Conservation (phyloP, 2,329 filamentous ascomycete species). For the Sclerotinia subarctica region DNA sequence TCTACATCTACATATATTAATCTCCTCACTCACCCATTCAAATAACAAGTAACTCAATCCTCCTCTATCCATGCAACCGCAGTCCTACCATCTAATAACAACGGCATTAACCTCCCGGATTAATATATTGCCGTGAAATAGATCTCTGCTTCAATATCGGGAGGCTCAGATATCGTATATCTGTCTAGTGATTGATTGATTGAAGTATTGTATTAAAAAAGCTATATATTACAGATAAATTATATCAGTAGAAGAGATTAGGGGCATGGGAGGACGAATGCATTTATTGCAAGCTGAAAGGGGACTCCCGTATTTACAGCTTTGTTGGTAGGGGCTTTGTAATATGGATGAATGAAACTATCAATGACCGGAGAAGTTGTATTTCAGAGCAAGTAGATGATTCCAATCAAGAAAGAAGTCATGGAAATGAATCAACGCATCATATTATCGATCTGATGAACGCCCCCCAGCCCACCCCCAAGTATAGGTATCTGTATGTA, state of each 20-base stretch:
- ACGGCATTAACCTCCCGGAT: too few species aligned
- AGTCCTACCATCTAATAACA: too few species aligned
- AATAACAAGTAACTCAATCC: too few species aligned
- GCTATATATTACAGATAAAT: too few species aligned
- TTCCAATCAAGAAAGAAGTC: neutral
- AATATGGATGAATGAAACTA: neutral
- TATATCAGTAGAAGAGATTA: too few species aligned
- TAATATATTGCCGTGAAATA: too few species aligned
- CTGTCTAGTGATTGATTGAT: neutral
- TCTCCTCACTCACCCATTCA: too few species aligned
- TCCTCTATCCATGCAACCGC: too few species aligned
- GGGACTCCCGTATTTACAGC: neutral
- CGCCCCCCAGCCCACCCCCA: neutral
- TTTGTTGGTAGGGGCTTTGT: neutral
- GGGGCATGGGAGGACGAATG: neutral
- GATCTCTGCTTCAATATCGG: too few species aligned
- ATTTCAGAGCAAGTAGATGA: neutral
- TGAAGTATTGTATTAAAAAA: neutral
- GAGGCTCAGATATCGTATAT: neutral
- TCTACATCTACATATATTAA: too few species aligned
- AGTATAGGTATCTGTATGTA: neutral
- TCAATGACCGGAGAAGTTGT: neutral
- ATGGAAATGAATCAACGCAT: neutral
- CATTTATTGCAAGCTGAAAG: neutral
- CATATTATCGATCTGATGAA: neutral